phyloP scores from a whole-genome alignment of 495 filamentous ascomycete species.

The Margaritispora aquatica region DNA sequence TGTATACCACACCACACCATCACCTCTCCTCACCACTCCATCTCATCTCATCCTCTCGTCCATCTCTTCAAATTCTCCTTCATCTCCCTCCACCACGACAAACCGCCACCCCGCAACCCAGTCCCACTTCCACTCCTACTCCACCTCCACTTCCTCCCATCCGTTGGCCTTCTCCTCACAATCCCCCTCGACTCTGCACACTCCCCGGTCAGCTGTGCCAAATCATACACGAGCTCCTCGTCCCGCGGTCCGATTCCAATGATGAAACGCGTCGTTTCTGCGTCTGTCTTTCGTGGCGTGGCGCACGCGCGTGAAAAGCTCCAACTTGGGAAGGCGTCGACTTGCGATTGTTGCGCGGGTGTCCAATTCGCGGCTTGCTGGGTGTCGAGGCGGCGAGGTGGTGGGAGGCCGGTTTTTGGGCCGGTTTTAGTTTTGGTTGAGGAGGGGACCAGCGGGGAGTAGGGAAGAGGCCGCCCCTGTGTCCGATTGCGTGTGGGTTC shows the following conservation, averaged over 20 bases:
- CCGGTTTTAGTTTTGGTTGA: too few relatives aligned
- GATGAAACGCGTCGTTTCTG: not conserved
- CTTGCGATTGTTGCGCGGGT: not conserved
- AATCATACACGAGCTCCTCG: not conserved
- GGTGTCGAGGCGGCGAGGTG: not conserved
- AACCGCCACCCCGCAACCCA: not conserved
- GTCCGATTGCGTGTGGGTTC: too few relatives aligned
- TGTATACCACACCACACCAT: too few relatives aligned
- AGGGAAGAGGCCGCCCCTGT: too few relatives aligned
- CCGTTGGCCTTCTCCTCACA: not conserved
- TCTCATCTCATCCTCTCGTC: not conserved
- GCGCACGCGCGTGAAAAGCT: not conserved
- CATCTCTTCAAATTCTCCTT: not conserved
- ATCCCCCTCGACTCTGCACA: not conserved
- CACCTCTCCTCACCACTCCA: not conserved
- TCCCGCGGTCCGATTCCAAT: not conserved
- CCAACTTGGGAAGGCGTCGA: not conserved
- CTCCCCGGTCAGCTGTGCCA: not conserved
- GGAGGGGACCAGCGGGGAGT: too few relatives aligned
- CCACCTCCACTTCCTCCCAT: not conserved
- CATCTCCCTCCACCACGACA: not conserved
- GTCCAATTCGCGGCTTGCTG: not conserved
- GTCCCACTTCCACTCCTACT: too few relatives aligned
- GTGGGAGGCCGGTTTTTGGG: not conserved
- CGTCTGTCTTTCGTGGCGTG: not conserved